phyloP scores from a whole-genome alignment of 495 filamentous ascomycete species.

The Choiromyces venosus region DNA sequence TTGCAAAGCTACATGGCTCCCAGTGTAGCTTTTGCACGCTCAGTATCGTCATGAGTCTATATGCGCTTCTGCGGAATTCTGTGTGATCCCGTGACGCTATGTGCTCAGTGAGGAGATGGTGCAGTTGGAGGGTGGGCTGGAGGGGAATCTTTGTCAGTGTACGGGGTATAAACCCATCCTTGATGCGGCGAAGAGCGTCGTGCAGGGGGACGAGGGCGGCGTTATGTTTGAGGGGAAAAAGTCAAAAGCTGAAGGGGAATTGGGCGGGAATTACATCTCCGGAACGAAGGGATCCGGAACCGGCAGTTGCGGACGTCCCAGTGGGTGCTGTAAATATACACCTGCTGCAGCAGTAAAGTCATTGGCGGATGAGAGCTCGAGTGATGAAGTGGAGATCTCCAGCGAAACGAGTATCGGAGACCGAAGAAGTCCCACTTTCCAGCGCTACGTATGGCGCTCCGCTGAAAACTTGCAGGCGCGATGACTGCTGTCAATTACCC shows the following conservation, averaged over 20 bases:
- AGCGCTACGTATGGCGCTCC: constrained; percentile 40
- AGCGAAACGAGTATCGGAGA: constrained; percentile 19
- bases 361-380: constrained; percentile 14
- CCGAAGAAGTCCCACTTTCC: constrained; percentile 18
- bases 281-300: constrained; percentile 6
- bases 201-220: constrained; percentile 47
- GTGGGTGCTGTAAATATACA: constrained; percentile 45
- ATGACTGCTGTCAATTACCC: constrained; percentile 20
- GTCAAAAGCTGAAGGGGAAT: neutral
- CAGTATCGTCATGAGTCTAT: constrained; percentile 47
- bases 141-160: constrained; percentile 47
- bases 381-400: constrained; percentile 20
- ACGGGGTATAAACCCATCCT: constrained; percentile 48
- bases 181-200: constrained; percentile 51
- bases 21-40: constrained; percentile 48
- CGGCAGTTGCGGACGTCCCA: constrained; percentile 43
- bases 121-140: constrained; percentile 45
- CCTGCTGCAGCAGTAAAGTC: constrained; percentile 8
- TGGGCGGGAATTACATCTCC: constrained; percentile 24
- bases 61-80: constrained; percentile 46
- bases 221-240: constrained; percentile 31
- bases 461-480: constrained; percentile 35
- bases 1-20: constrained; percentile 46
- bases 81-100: constrained; percentile 43
- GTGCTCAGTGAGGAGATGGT: constrained; percentile 42